phyloP scores from a whole-genome alignment of 2,329 filamentous ascomycete genomes.

The Paecilomyces sp. region DNA sequence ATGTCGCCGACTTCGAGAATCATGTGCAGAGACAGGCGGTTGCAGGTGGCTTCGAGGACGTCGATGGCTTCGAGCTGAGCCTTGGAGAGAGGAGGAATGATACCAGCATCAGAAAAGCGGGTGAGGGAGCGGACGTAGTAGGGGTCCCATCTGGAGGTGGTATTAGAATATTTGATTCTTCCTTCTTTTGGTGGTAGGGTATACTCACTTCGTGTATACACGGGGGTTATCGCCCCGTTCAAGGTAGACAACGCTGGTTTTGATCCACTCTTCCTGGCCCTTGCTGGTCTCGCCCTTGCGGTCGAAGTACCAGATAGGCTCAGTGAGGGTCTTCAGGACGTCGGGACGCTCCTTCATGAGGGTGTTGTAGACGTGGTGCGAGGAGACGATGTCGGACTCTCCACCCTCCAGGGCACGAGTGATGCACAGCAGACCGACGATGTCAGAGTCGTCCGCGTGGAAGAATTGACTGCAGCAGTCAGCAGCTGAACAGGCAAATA shows the following conservation, averaged over 20 bases:
- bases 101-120: slow-evolving; percentile 64
- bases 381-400: slow-evolving; percentile 72
- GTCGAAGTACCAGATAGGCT: slow-evolving; percentile 87
- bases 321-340: slow-evolving; percentile 65
- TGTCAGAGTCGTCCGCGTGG: slow-evolving; percentile 74
- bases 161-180: slow-evolving; percentile 2
- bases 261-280: slow-evolving; percentile 69
- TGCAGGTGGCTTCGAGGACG: slow-evolving; percentile 69
- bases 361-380: slow-evolving; percentile 75
- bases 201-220: slow-evolving; percentile 62
- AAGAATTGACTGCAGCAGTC: slow-evolving; percentile 59
- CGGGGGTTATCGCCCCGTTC: slow-evolving; percentile 60
- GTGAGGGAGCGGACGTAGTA: slow-evolving; percentile 74
- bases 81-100: slow-evolving; percentile 64
- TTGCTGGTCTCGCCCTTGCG: slow-evolving; percentile 74
- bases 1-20: slow-evolving; percentile 80
- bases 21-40: slow-evolving; percentile 72
- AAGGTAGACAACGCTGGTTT: slow-evolving; percentile 66
- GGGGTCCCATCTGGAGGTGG: slow-evolving; percentile 60
- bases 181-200: not conserved
- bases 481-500: not conserved
- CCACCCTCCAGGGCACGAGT: slow-evolving; percentile 73
- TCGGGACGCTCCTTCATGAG: slow-evolving; percentile 69
- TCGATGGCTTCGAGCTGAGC: slow-evolving; percentile 62
- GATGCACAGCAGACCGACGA: slow-evolving; percentile 78